Base-by-base conservation (phyloP, 331 rosid genomes). In the Malus hybrid region DNA sequence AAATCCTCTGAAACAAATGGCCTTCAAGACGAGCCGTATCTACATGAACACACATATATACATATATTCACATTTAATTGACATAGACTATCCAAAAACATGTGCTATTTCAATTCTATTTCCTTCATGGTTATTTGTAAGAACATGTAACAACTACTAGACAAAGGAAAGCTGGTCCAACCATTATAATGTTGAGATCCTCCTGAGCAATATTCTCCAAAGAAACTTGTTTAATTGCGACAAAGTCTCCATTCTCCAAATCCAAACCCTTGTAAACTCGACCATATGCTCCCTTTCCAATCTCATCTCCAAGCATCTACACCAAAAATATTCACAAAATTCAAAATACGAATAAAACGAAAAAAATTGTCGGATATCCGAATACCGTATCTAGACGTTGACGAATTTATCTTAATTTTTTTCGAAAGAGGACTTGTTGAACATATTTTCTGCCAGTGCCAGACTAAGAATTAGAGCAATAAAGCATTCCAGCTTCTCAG, bases 281-380 rank as follows among this genome's bases (percentile, higher is more conserved):
- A 79, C 97, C 99, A 67, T 92, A 95, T 60, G 97, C 99, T 82
- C 99, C 99, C 86, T 92, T 95, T 62, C 99, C 99, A 34, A 95
- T 95, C 88, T 95, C 99, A 90, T 95, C 99, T 88, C 99, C 99
- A 75, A 95, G 97, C 89, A 95, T 90, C 99, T 95, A 84, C 80
- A 77, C 75, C 61, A 76, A 64, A 46, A 53, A 33, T 26, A 7
- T 63, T 6, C 58, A 70, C 26, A 73, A 58, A 77, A 77, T 66
- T 39, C 58, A 80, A 64, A 36, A 29, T 30, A 28, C 22, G 67
- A 1, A 53, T n/a, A 5, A 26, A 15, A 58, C 6, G 1, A 55
- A 4, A 57, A 52, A 5, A 32, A 4, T 56, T 34, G 53, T 14
- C 4, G 22, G 52, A 39, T 36, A 39, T 66, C 71, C 53, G 12